Evolutionary conservation across 805 yeast genomes (phyloP), one percentile per base, ranked within the genome.

Genomic region (Saccharomyces jurei): DNA sequence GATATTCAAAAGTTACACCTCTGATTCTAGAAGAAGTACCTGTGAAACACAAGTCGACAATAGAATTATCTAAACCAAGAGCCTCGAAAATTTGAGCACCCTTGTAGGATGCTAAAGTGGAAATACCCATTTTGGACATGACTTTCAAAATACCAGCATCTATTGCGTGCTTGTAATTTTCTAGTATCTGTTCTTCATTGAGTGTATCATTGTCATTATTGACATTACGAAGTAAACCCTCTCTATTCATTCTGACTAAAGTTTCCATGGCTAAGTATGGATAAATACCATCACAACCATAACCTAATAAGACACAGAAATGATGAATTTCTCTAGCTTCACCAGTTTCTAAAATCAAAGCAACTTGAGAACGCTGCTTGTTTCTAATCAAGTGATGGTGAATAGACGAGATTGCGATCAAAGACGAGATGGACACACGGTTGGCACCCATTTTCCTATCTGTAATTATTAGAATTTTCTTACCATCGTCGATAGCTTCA

Each of bases 31-130:
- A 90, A 11, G 99, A 97, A 46, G 99, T 94, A 67, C 97, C 97
- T 17, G 95, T 88, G 72, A 92, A 92, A 75, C 98, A 94, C 63
- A 90, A 79, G 77, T 92, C 97, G 61, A 92, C 87, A 51, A 92
- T 97, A 9, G 96, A 84, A 74, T 91, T 89, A 71, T 94, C 97
- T 58, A 92, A 84, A 72, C 99, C 99, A 58, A 92, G 77, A 50
- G 96, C 96, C 74, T 92, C 99, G 70, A 94, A 92, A 67, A 92
- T 94, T 77, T 92, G 99, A 29, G 99, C 99, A 73, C 98, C 98
- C 75, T 92, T 92, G 75, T 92, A 92, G n/a, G 97, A 89, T 11
- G 97, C 97, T 70, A 92, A 78, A 30, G 99, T 94, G 31, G 98
- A 91, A 64, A 92, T 94, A 78, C 99, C 99, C 98, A 92, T 94